phyloP scores from a whole-genome alignment of 148 eudicot genomes.

The Cornus florida region DNA sequence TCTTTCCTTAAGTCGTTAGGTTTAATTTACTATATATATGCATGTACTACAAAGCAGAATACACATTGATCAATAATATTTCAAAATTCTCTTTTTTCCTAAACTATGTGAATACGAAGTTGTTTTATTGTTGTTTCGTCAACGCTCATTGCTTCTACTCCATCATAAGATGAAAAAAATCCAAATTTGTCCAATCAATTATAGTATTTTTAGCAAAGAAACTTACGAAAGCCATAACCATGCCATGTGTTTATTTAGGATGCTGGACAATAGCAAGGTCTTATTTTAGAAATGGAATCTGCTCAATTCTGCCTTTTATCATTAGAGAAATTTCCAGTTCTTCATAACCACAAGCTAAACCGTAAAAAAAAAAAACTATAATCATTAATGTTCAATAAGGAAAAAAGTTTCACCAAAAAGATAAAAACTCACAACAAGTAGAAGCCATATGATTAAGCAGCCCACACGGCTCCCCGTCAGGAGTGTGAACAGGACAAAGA shows the following conservation, averaged over 20 bases:
- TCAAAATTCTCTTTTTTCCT: too few relatives aligned
- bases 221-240: not conserved
- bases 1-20: too few relatives aligned
- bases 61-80: too few relatives aligned
- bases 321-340: not conserved
- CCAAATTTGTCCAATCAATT: too few relatives aligned
- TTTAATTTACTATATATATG: too few relatives aligned
- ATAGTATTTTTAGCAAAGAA: not conserved
- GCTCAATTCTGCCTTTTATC: not conserved
- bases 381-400: not conserved
- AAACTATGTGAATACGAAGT: too few relatives aligned
- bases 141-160: too few relatives aligned
- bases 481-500: constrained; percentile 98
- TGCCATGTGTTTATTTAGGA: not conserved
- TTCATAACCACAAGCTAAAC: not conserved
- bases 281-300: not conserved
- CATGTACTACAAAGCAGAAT: too few relatives aligned
- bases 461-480: constrained; percentile 99
- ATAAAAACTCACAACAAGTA: constrained; percentile 71
- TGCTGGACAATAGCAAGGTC: not conserved
- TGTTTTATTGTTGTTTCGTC: too few relatives aligned
- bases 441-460: constrained; percentile 84
- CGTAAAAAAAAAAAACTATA: too few relatives aligned
- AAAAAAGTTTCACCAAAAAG: not conserved
- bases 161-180: too few relatives aligned